These are phyloP conservation scores for Echria macrotheca DNA, from an alignment of 495 filamentous ascomycete genomes.

Conservation along the genomic window DNA sequence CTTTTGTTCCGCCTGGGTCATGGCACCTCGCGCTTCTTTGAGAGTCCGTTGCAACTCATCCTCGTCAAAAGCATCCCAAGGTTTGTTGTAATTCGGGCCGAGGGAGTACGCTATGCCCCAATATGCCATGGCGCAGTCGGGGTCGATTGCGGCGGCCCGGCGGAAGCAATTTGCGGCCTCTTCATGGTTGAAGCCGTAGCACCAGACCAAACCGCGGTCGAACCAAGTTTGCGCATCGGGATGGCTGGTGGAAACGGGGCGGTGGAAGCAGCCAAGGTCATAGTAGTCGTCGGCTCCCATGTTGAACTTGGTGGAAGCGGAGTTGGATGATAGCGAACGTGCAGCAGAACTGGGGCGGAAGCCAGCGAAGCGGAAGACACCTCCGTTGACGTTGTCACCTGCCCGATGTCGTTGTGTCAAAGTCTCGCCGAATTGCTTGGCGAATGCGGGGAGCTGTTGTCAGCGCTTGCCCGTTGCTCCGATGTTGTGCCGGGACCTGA, in stretches of 20 bases:
- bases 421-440: no score
- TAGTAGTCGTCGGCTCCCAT: constrained; percentile 38
- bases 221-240: constrained; percentile 53
- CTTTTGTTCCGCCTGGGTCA: constrained; percentile 36
- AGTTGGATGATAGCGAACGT: not conserved
- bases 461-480: no score
- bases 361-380: no score
- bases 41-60: constrained; percentile 47
- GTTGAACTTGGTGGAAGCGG: not conserved
- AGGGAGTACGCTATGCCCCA: constrained; percentile 63
- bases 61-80: constrained; percentile 61
- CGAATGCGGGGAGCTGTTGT: no score
- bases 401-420: no score
- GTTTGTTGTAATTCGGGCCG: constrained; percentile 72
- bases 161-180: constrained; percentile 57
- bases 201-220: constrained; percentile 57
- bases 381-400: no score
- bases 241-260: constrained; percentile 41
- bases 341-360: no score
- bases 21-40: constrained; percentile 39
- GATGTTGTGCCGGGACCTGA: no score
- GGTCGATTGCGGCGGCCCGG: constrained; percentile 48
- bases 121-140: constrained; percentile 54
- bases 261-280: constrained; percentile 50
- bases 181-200: constrained; percentile 61